phyloP scores from a whole-genome alignment of 106 monocot genomes.

The Allium fistulosum region DNA sequence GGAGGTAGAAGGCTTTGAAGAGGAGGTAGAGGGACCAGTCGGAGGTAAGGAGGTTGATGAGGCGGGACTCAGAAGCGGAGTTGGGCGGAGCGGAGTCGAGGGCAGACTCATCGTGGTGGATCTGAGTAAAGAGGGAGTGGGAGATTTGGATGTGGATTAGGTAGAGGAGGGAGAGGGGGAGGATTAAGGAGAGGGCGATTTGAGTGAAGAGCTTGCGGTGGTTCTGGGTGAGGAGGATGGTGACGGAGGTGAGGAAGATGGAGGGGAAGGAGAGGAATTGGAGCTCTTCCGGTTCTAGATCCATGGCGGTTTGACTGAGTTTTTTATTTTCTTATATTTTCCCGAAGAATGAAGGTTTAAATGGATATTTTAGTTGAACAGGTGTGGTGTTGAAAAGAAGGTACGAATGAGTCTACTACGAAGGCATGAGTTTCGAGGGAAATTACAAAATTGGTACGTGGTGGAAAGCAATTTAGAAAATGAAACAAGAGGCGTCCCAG shows the following conservation, averaged over 20 bases:
- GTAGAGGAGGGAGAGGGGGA: slow-evolving; percentile 29
- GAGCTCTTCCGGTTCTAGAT: slow-evolving; percentile 39
- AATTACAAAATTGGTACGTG: too few relatives aligned
- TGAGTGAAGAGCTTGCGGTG: slow-evolving; percentile 22
- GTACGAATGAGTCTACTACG: not conserved
- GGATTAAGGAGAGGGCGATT: slow-evolving; percentile 17
- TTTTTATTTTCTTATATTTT: not conserved
- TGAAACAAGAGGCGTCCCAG: too few relatives aligned
- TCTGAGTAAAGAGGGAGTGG: slow-evolving; percentile 21
- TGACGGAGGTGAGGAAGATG: slow-evolving; percentile 5
- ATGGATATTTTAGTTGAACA: not conserved
- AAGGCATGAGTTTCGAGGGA: too few relatives aligned
- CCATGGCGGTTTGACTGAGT: slow-evolving; percentile 10
- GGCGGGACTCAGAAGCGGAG: slow-evolving; percentile 7
- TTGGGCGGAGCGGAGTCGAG: slow-evolving; percentile 12
- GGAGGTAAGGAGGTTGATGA: slow-evolving; percentile 12
- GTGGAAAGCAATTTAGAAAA: too few relatives aligned
- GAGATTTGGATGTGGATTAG: slow-evolving; percentile 25
- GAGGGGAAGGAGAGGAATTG: slow-evolving; percentile 25
- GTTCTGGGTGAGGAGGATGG: slow-evolving; percentile 9
- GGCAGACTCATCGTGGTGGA: slow-evolving; percentile 22
- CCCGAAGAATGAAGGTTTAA: not conserved
- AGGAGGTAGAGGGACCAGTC: slow-evolving; percentile 21
- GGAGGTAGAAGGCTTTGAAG: slow-evolving; percentile 20
- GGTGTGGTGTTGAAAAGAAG: not conserved